Percentiles rank a stretch among this genome's conserved stretches.
phyloP scores from a whole-genome alignment of 768 basidiomycete species.

The Inosperma sp. region DNA sequence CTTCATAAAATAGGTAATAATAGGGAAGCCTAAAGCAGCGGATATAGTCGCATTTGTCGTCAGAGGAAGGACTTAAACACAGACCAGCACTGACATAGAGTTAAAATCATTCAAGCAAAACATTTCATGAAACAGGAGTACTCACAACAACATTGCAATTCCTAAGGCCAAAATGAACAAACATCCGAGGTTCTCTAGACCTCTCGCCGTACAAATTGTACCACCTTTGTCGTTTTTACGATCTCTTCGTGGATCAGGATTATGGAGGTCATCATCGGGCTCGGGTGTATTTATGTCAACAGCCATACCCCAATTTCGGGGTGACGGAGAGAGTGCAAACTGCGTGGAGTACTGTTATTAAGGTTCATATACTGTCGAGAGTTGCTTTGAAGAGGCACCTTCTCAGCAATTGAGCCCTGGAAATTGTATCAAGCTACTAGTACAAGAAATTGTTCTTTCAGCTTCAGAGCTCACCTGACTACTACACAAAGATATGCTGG shows the following conservation, averaged over 20 bases:
- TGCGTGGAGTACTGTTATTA: conserved; percentile 11
- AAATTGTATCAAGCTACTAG: neutral
- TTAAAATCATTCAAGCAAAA: conserved; percentile 2
- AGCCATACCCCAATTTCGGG: conserved; percentile 46
- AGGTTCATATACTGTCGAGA: neutral
- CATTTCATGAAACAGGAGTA: conserved; percentile 10
- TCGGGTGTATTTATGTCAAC: conserved; percentile 44
- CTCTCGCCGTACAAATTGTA: conserved; percentile 55
- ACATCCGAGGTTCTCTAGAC: conserved; percentile 64
- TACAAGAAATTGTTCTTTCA: neutral
- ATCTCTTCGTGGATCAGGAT: conserved; percentile 55
- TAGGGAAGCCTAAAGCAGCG: conserved; percentile 39
- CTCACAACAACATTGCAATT: conserved; percentile 54
- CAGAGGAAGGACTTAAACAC: conserved; percentile 2
- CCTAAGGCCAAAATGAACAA: conserved; percentile 50
- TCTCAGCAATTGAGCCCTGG: conserved; percentile 26
- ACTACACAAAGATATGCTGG: too few species aligned
- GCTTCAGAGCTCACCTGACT: too few species aligned
- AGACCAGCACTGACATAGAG: conserved; percentile 35
- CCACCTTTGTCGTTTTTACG: conserved; percentile 52
- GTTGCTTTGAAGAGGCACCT: conserved; percentile 17
- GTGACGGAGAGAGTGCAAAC: conserved; percentile 42
- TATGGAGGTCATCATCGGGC: conserved; percentile 60
- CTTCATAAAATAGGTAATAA: conserved; percentile 43
- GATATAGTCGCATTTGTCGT: neutral